Evolutionary conservation across 352 stramenopile genomes (phyloP), one percentile per base, ranked within the genome.

Genomic region (Phytophthora pinifolia): DNA sequence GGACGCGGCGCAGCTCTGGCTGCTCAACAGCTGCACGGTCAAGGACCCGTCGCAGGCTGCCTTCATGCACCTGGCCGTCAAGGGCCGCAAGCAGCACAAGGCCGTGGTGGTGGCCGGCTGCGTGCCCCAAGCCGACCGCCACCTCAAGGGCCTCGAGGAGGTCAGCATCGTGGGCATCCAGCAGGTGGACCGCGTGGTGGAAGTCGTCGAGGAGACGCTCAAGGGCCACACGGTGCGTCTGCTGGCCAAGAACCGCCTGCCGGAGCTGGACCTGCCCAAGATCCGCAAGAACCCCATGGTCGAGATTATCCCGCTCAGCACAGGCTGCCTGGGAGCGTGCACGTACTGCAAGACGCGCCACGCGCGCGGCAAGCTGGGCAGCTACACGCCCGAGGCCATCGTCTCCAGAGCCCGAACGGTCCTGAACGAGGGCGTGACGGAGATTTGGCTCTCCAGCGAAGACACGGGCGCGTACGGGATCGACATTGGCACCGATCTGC

Each of bases 261-360:
- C 91, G 2, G 72, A 84, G 41, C 72, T 98, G 8, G 82, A 97
- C 48, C 56, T 98, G 22, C 91, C 91, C 22, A 98, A 98, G 74
- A 92, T 97, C 49, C 85, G 91, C 51, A 91, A 90, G 62, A 97
- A 97, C 66, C 85, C 81, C 5, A 87, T 94, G 65, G 83, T 98
- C 8, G 91, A 98, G 65, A 97, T 98, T 59, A 86, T 98, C 36
- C 90, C 90, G 20, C 63, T 98, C 20, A 96, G 83, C 43, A 97
- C 88, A 12, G 91, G 91, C 25, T 98, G 91, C 58, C 79, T 98
- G 4, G 90, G 90, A 10, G 85, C 86, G 5, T 98, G 91, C 54
- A 97, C 91, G 15, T 98, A 97, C 76, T 98, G 91, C 70, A 97
- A 97, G 73, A 98, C 91, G 8, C 84, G 84, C 18, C 87, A 96